Conservation (phyloP, 2,329 filamentous ascomycete genomes). For the Colletotrichum cereale region DNA sequence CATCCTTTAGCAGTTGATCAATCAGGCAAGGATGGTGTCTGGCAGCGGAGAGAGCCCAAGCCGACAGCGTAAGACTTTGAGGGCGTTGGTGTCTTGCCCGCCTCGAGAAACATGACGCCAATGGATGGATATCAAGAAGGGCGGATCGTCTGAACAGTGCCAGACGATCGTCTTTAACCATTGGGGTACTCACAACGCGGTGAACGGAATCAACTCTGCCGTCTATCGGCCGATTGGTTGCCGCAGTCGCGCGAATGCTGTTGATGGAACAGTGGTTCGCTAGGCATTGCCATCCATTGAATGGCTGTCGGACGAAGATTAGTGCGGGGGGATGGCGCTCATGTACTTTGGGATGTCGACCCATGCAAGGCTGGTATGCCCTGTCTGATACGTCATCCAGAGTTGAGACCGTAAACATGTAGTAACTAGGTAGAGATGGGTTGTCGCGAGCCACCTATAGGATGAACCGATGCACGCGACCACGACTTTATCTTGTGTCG, state of each 20-base stretch:
- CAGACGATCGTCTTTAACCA: not conserved
- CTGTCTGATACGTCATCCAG: slow-evolving; percentile 33
- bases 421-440: not conserved
- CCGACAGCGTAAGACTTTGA: not conserved
- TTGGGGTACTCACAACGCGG: not conserved
- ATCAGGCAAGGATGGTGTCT: not conserved
- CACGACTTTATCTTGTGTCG: not conserved
- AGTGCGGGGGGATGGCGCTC: slow-evolving; percentile 25
- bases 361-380: slow-evolving; percentile 18
- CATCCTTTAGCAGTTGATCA: not conserved
- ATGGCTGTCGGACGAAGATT: not conserved
- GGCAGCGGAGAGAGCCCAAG: too few species aligned
- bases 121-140: not conserved
- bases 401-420: not conserved
- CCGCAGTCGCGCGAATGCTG: not conserved
- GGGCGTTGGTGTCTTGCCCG: not conserved
- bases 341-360: slow-evolving; percentile 3
- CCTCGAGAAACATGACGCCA: not conserved
- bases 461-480: not conserved
- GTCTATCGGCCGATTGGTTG: not conserved
- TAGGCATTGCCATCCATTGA: slow-evolving; percentile 10
- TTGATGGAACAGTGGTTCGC: not conserved
- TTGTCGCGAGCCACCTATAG: not conserved
- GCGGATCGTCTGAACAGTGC: slow-evolving; percentile 14
- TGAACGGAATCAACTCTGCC: not conserved